A percentile compares a stretch with the other conserved stretches of the same genome.
phyloP scores from a whole-genome alignment of 257 asterid species.

The Phtheirospermum japonicum region DNA sequence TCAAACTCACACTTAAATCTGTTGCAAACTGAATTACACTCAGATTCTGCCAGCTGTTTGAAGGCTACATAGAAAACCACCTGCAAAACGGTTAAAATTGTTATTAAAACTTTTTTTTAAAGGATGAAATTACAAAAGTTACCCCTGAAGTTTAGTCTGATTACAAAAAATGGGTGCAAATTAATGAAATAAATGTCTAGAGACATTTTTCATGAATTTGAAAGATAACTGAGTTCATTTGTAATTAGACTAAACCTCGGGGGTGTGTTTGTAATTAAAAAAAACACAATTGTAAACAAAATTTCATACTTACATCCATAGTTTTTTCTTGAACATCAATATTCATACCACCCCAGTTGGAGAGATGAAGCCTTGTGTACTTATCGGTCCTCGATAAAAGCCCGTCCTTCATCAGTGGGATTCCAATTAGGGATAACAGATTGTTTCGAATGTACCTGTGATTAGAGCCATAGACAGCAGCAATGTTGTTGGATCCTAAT shows the following conservation, averaged over 20 bases:
- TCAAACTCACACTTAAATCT: slow-evolving; percentile 46
- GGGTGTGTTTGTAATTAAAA: too few species aligned
- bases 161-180: too few species aligned
- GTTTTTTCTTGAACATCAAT: slow-evolving; percentile 67
- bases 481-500: slow-evolving; percentile 62
- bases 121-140: too few species aligned
- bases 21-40: slow-evolving; percentile 36
- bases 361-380: slow-evolving; percentile 49
- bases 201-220: too few species aligned
- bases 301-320: slow-evolving; percentile 43
- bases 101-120: too few species aligned
- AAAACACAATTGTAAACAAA: background rate
- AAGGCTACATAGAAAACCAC: slow-evolving; percentile 51
- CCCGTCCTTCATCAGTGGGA: slow-evolving; percentile 44
- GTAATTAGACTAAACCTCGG: too few species aligned
- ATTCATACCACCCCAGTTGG: slow-evolving; percentile 49
- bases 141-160: too few species aligned
- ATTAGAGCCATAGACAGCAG: slow-evolving; percentile 63
- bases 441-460: slow-evolving; percentile 65
- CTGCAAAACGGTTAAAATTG: slow-evolving; percentile 25
- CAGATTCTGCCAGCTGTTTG: slow-evolving; percentile 46
- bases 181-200: too few species aligned
- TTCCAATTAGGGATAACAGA: slow-evolving; percentile 58
- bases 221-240: too few species aligned
- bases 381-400: slow-evolving; percentile 50